Evolutionary conservation across 2,329 filamentous ascomycete genomes (phyloP).

Genomic region (Pseudogymnoascus sp.): DNA sequence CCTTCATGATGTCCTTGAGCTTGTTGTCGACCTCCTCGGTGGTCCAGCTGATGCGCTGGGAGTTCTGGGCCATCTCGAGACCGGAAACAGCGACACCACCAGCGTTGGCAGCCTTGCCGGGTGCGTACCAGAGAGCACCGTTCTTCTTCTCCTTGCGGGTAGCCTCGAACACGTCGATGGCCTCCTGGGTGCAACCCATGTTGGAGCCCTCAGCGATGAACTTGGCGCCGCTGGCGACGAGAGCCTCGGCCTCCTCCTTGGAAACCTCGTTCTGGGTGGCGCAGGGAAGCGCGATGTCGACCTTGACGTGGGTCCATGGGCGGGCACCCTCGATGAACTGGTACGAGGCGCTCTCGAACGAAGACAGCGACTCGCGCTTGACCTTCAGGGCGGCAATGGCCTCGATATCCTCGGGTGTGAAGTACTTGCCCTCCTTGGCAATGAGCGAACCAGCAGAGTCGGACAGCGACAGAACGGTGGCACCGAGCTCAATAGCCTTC

Average conservation of each 20-base stretch:
- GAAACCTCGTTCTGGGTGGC: slow-evolving; percentile 98
- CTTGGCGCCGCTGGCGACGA: slow-evolving; percentile 66
- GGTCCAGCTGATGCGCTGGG: slow-evolving; percentile 75
- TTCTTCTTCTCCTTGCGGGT: slow-evolving; percentile 61
- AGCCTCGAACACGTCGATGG: slow-evolving; percentile 86
- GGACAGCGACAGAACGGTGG: slow-evolving; percentile 82
- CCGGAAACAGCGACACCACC: slow-evolving; percentile 96
- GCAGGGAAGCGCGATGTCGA: slow-evolving; percentile 85
- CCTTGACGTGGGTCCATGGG: slow-evolving; percentile 83
- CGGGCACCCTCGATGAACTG: slow-evolving; percentile 80
- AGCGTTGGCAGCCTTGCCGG: slow-evolving; percentile 94
- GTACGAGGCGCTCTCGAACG: slow-evolving; percentile 60
- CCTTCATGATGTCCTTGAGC: slow-evolving; percentile 92
- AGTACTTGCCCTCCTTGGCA: slow-evolving; percentile 58
- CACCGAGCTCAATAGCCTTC: slow-evolving; percentile 93
- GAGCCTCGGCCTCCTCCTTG: slow-evolving; percentile 76
- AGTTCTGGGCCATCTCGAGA: slow-evolving; percentile 99
- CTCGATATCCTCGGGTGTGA: slow-evolving; percentile 72
- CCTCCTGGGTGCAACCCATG: slow-evolving; percentile 97
- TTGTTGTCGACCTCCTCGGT: slow-evolving; percentile 82
- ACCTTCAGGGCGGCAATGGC: slow-evolving; percentile 81
- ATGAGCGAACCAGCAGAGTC: slow-evolving; percentile 84
- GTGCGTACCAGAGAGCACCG: slow-evolving; percentile 83
- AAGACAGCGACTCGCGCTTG: slow-evolving; percentile 71
- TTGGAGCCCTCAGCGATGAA: slow-evolving; percentile 96